These are phyloP conservation scores for Trichosanthes truncata DNA, from an alignment of 306 rosid species.

Conservation along the genomic window DNA sequence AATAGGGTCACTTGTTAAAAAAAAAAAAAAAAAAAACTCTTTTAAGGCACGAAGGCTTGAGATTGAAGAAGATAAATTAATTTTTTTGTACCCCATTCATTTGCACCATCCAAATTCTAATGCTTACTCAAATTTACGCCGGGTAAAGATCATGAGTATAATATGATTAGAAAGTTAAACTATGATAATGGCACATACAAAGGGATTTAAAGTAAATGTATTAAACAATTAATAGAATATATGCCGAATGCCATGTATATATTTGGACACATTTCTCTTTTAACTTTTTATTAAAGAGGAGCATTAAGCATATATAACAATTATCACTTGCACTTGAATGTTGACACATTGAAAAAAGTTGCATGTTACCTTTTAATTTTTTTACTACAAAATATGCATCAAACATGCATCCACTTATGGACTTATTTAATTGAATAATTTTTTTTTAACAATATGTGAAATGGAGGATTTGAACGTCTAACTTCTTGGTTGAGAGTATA, in stretches of 20 bases:
- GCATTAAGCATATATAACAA: not conserved
- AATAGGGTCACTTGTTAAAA: no score
- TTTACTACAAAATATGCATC: not conserved
- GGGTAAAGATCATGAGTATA: not conserved
- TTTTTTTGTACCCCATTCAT: not conserved
- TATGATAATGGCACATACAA: not conserved
- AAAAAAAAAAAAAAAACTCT: no score
- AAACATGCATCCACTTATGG: not conserved
- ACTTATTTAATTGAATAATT: not conserved
- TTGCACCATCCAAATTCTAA: not conserved
- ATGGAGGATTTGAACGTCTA: no score
- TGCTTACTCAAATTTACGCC: not conserved
- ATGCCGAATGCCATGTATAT: not conserved
- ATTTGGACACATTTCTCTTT: not conserved
- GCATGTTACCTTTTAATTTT: not conserved
- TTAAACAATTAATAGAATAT: not conserved
- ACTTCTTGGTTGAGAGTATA: no score
- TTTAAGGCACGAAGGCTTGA: not conserved
- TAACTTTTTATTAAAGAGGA: not conserved
- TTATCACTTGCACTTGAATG: not conserved
- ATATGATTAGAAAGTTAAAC: not conserved
- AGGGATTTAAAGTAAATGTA: not conserved
- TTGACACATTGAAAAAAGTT: not conserved
- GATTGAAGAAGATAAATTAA: not conserved
- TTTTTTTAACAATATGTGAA: no score